phyloP scores from a whole-genome alignment of 345 rosid species.

The Syzygium jambos region DNA sequence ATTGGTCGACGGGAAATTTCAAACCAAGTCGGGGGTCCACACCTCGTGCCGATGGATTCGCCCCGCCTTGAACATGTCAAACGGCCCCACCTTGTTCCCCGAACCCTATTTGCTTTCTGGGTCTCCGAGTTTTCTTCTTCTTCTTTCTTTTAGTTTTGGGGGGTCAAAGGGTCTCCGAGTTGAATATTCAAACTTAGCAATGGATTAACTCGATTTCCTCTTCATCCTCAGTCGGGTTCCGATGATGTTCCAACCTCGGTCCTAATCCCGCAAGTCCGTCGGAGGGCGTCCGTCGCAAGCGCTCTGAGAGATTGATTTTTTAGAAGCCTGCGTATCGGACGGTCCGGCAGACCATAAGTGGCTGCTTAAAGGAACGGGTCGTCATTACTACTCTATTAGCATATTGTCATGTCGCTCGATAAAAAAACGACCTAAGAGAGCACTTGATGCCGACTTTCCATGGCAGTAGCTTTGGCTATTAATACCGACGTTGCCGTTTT shows the following conservation, averaged over 20 bases:
- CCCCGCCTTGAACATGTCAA: neutral
- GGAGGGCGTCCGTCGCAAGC: accelerated
- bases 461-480: too few species aligned
- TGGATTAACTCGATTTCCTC: too few species aligned
- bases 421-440: neutral
- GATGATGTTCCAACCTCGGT: neutral
- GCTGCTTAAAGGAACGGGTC: neutral
- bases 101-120: neutral
- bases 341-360: accelerated
- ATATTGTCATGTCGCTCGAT: neutral
- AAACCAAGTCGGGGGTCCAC: neutral
- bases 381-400: neutral
- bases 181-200: too few species aligned
- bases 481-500: too few species aligned
- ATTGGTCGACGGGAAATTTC: neutral
- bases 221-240: neutral
- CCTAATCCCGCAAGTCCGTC: neutral
- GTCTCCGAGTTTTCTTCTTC: neutral
- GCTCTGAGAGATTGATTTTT: neutral
- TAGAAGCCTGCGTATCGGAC: neutral
- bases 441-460: neutral
- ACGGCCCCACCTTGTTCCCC: neutral
- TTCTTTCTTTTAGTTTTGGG: neutral
- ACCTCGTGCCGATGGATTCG: neutral
- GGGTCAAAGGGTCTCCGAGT: too few species aligned